Base-by-base conservation (phyloP, 345 rosid genomes). In the Lumnitzera racemosa region DNA sequence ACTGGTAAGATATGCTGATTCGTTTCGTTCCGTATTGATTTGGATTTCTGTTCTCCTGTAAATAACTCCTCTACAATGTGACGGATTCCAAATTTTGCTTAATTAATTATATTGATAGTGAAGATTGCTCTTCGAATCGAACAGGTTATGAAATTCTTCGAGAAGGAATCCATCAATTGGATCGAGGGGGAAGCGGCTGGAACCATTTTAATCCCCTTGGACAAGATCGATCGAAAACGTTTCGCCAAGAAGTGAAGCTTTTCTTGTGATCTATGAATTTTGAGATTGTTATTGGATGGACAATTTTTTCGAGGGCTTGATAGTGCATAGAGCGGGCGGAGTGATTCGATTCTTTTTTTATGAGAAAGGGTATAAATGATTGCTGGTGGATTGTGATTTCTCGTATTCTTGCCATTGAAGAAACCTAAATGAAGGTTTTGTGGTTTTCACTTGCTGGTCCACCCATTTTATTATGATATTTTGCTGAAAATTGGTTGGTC, bases 81-180 rank as follows among this genome's bases (percentile, higher is more conserved):
- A 36, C 10, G 43, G 43, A 36, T 36, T 5, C 7, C 0, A 36
- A 36, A 36, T 36, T 36, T 36, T 36, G 43, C 43, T 36, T 36
- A 64, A 20, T 20, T 20, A 20, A 20, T 20, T 55, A 15, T 24
- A 48, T 16, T 47, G 15, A 49, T 51, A 49, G 27, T 20, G 51
- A 24, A n/a, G 52, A 11, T n/a, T 29, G 2, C 29, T 1, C 3
- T 16, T 49, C 49, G 46, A 36, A 46, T 24, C 46, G 12, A 29
- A 56, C 67, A 86, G 87, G 62, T 83, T 48, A 56, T 74, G 76
- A 81, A 70, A 64, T 67, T 81, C 7, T 58, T 86, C 47, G 76
- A 80, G 71, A 83, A 46, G 59, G 82, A 86, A 58, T 81, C 87
- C 8, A 64, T 86, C 0, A 17, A 66, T 13, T 81, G 89, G 85